These are phyloP conservation scores for Chrysanthemum lavandulifolium DNA, from an alignment of 129 eudicot species.

Conservation along the genomic window DNA sequence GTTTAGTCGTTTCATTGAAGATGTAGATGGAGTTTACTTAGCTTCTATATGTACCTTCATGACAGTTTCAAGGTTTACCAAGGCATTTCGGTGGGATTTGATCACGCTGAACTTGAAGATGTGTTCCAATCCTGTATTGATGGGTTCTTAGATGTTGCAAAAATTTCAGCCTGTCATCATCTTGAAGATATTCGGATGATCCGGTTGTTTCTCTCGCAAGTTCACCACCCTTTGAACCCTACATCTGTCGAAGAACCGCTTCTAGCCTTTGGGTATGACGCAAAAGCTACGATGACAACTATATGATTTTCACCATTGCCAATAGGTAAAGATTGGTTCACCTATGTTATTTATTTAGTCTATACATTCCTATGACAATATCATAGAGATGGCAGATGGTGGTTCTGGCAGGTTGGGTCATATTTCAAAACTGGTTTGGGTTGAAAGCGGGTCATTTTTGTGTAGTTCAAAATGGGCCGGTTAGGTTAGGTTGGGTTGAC, in stretches of 20 bases:
- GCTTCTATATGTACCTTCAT: too few species aligned
- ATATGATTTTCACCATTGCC: conserved; percentile 72
- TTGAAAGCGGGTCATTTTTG: neutral
- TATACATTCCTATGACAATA: too few species aligned
- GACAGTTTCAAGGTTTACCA: too few species aligned
- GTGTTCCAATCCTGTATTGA: conserved; percentile 71
- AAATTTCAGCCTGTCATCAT: conserved; percentile 82
- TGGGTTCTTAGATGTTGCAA: conserved; percentile 85
- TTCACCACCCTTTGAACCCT: conserved; percentile 71
- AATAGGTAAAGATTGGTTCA: conserved; percentile 51
- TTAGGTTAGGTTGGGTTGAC: conserved; percentile 7
- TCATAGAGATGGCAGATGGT: too few species aligned
- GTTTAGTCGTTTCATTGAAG: too few species aligned
- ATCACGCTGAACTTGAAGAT: conserved; percentile 79
- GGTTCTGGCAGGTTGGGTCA: neutral
- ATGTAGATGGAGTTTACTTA: too few species aligned
- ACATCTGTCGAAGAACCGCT: conserved; percentile 76
- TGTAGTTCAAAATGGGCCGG: neutral
- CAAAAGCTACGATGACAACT: conserved; percentile 85
- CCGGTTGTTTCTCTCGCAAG: conserved; percentile 81
- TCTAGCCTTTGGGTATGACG: conserved; percentile 72
- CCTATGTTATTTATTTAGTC: conserved; percentile 1
- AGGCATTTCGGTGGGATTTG: conserved; percentile 82
- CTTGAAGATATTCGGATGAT: conserved; percentile 79
- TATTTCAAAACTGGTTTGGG: neutral